phyloP scores from a whole-genome alignment of 495 filamentous ascomycete species.

The Friedmanniomyces simplex region DNA sequence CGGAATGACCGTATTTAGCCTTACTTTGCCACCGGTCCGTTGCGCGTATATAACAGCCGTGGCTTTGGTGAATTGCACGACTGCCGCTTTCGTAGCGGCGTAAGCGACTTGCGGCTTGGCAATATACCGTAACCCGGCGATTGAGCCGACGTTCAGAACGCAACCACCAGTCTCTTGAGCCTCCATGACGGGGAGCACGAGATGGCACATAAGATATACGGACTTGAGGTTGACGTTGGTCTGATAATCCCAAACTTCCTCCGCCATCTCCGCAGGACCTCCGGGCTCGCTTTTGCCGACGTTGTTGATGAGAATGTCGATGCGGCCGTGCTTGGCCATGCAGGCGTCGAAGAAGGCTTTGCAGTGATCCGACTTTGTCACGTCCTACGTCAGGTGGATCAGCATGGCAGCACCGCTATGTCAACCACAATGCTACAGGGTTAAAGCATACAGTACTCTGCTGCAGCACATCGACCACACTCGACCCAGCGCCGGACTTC shows the following conservation, averaged over 20 bases:
- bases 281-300: constrained; percentile 42
- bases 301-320: constrained; percentile 49
- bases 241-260: constrained; percentile 41
- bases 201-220: constrained; percentile 39
- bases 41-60: constrained; percentile 43
- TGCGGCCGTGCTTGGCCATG: constrained; percentile 38
- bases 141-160: constrained; percentile 38
- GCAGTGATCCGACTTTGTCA: constrained; percentile 36
- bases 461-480: constrained; percentile 3
- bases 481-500: background rate
- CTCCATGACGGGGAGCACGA: constrained; percentile 43
- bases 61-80: constrained; percentile 36
- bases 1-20: constrained; percentile 46
- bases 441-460: background rate
- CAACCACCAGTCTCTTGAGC: constrained; percentile 29
- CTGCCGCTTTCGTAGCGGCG: constrained; percentile 31
- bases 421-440: background rate
- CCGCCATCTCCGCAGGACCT: constrained; percentile 38
- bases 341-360: constrained; percentile 38
- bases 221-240: constrained; percentile 44
- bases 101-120: constrained; percentile 45
- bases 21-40: constrained; percentile 22
- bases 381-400: constrained; percentile 27
- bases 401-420: too few species aligned
- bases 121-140: constrained; percentile 43